Evolutionary conservation across 1,139 yeast species (phyloP).

Genomic region (Suhomyces anneliseae): DNA sequence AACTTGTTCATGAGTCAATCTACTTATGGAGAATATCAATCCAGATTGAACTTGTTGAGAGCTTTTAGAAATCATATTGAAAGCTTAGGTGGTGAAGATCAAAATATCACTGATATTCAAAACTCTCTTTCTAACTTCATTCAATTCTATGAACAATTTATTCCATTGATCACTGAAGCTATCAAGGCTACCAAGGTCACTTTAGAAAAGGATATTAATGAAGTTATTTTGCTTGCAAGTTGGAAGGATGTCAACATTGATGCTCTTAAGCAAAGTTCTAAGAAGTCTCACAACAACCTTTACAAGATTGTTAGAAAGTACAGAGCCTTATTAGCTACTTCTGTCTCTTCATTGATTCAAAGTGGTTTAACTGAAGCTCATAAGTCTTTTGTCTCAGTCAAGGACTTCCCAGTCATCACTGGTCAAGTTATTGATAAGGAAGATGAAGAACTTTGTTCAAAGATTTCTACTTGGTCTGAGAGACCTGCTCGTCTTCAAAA

Average conservation of each 20-base stretch:
- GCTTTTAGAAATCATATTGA: conserved; percentile 61
- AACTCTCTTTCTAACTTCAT: conserved; percentile 62
- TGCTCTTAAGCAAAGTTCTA: conserved; percentile 91
- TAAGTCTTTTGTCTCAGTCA: conserved; percentile 11
- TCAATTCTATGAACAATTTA: conserved; percentile 67
- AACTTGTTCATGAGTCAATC: conserved; percentile 76
- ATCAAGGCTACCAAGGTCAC: conserved; percentile 48
- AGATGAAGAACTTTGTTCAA: conserved; percentile 18
- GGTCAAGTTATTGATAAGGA: conserved; percentile 18
- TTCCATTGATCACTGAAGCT: conserved; percentile 44
- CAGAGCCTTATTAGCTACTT: conserved; percentile 58
- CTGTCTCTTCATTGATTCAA: conserved; percentile 60
- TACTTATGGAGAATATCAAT: conserved; percentile 67
- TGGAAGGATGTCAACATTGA: conserved; percentile 97
- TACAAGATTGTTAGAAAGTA: conserved; percentile 85
- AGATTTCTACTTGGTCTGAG: conserved; percentile 47
- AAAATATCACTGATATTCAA: conserved; percentile 16
- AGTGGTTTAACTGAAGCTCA: conserved; percentile 45
- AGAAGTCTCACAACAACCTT: conserved; percentile 78
- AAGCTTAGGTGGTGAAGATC: conserved; percentile 1
- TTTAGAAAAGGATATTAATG: conserved; percentile 78
- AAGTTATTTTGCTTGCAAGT: conserved; percentile 84
- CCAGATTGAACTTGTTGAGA: conserved; percentile 56
- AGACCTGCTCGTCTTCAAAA: conserved; percentile 60
- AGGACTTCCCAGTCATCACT: conserved; percentile 15